These are phyloP conservation scores for Discostella stelligera DNA, from an alignment of 352 stramenopile species.

Conservation along the genomic window DNA sequence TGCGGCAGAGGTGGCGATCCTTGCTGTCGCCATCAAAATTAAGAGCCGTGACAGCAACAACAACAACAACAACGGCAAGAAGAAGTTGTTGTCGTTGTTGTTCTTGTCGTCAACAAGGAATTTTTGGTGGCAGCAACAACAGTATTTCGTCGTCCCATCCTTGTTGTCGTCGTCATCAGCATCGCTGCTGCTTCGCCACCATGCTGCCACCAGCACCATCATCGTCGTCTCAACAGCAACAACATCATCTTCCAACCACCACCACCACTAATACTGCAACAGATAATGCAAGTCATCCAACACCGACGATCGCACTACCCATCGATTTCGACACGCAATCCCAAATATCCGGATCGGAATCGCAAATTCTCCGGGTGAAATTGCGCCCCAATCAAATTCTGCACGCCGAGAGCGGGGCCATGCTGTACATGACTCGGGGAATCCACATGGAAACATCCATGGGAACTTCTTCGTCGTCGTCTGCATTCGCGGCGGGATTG, in stretches of 20 bases:
- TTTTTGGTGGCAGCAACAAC: no score
- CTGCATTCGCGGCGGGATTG: constrained; percentile 85
- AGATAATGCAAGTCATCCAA: neutral
- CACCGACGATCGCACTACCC: neutral
- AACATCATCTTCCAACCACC: neutral
- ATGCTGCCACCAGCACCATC: neutral
- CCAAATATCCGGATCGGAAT: constrained; percentile 41
- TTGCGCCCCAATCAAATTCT: constrained; percentile 87
- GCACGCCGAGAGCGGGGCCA: constrained; percentile 87
- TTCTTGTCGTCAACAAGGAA: no score
- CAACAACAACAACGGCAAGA: no score
- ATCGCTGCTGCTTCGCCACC: neutral
- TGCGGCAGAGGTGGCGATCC: no score
- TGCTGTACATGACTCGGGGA: constrained; percentile 92
- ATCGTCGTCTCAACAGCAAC: neutral
- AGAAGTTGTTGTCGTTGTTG: no score
- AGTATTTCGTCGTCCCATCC: no score
- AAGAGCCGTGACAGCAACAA: no score
- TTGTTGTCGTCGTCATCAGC: neutral
- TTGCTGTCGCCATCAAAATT: no score
- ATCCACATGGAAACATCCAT: constrained; percentile 90
- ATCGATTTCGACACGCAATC: constrained; percentile 49
- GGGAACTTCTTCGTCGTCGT: neutral
- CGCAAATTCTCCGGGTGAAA: constrained; percentile 71
- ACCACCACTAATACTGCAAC: neutral